Conservation (phyloP, 2,329 filamentous ascomycete species). For the Spiromastix sp. region DNA sequence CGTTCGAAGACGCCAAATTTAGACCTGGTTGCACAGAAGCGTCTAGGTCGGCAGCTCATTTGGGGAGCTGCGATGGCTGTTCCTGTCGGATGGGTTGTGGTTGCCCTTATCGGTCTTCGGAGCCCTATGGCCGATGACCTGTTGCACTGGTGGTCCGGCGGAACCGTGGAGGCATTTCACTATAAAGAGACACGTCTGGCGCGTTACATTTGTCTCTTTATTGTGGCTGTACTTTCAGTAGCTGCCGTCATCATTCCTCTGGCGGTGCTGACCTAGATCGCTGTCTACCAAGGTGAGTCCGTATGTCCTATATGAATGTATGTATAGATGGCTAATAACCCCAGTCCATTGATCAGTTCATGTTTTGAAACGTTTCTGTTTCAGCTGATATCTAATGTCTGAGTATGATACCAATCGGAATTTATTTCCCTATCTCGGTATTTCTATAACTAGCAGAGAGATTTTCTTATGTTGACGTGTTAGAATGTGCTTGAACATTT, state of each 20-base stretch:
- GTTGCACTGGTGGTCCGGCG: constrained; percentile 9
- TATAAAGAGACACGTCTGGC: constrained; percentile 11
- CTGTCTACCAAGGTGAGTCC: no score
- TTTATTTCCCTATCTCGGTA: no score
- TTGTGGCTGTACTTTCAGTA: constrained; percentile 7
- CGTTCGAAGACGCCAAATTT: constrained; percentile 1
- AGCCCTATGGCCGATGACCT: constrained; percentile 4
- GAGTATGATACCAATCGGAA: no score
- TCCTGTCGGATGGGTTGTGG: constrained; percentile 10
- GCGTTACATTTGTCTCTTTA: constrained; percentile 1
- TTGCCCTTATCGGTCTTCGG: constrained; percentile 9
- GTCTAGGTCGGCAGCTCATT: constrained; percentile 10
- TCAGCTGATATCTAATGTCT: no score
- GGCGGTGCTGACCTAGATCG: no score
- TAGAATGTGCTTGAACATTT: no score
- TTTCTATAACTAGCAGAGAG: no score
- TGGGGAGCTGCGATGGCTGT: constrained; percentile 3
- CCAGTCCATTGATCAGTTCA: no score
- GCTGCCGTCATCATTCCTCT: constrained; percentile 4
- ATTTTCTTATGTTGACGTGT: no score
- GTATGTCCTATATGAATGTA: no score
- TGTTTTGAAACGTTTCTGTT: no score
- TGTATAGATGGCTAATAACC: no score
- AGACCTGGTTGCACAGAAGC: constrained; percentile 8
- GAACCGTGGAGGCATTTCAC: constrained; percentile 10